These are phyloP conservation scores for Pseudogymnoascus sp. DNA, from an alignment of 2,329 filamentous ascomycete genomes.

Conservation along the genomic window DNA sequence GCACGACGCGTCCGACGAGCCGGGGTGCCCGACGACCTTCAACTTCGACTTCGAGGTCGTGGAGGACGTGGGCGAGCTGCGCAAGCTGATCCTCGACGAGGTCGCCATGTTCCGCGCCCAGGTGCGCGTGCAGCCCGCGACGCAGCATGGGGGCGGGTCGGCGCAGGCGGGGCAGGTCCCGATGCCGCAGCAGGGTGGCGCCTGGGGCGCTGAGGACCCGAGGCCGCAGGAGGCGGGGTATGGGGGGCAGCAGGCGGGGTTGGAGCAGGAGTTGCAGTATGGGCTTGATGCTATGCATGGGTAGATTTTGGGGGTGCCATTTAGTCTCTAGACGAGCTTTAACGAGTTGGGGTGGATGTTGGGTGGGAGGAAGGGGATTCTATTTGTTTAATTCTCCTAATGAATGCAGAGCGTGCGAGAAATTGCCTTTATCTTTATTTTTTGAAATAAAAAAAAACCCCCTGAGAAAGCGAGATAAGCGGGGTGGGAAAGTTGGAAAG, in stretches of 20 bases:
- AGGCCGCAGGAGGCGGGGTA: constrained; percentile 26
- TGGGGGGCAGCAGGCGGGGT: constrained; percentile 16
- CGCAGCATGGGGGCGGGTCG: constrained; percentile 21
- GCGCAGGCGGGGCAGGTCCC: constrained; percentile 21
- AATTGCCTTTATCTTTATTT: background rate
- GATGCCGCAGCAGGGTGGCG: constrained; percentile 24
- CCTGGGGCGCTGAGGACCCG: constrained; percentile 28
- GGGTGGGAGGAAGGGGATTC: background rate
- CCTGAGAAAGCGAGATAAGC: background rate
- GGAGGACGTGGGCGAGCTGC: constrained; percentile 91
- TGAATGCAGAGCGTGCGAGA: background rate
- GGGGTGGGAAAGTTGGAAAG: background rate
- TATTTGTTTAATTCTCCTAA: constrained; percentile 2
- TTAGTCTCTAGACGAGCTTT: background rate
- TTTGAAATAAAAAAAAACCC: background rate
- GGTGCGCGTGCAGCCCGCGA: constrained; percentile 27
- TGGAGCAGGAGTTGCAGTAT: constrained; percentile 29
- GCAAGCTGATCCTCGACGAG: constrained; percentile 94
- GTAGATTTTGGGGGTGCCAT: constrained; percentile 11
- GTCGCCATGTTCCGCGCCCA: constrained; percentile 71
- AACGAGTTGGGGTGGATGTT: background rate
- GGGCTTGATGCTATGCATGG: constrained; percentile 28
- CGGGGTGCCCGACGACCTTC: constrained; percentile 84
- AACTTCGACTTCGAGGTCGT: constrained; percentile 99
- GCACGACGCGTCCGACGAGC: constrained; percentile 96